phyloP scores from a whole-genome alignment of 1,139 yeast genomes.

The Debaryomycetaceae sp. region DNA sequence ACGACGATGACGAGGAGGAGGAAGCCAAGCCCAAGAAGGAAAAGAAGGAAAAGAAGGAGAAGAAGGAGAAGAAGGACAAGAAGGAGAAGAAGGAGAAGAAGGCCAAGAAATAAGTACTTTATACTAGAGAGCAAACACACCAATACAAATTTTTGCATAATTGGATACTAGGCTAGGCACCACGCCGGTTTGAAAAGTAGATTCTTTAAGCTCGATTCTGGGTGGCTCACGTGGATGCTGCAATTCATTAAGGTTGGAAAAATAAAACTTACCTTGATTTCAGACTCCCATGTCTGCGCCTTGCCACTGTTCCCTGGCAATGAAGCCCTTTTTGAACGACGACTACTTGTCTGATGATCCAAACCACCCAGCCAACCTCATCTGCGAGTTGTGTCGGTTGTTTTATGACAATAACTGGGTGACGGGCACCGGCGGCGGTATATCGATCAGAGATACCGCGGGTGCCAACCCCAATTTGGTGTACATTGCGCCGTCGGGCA shows the following conservation, averaged over 20 bases:
- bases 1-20: conserved; percentile 14
- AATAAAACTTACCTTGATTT: not conserved
- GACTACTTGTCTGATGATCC: conserved; percentile 34
- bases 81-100: conserved; percentile 42
- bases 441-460: conserved; percentile 64
- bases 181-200: too few species aligned
- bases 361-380: conserved; percentile 77
- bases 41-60: conserved; percentile 38
- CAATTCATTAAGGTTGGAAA: not conserved
- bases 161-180: too few species aligned
- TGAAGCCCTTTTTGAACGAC: conserved; percentile 5
- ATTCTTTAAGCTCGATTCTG: too few species aligned
- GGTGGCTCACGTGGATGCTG: not conserved
- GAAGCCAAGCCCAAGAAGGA: conserved; percentile 17
- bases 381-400: conserved; percentile 73
- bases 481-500: conserved; percentile 91
- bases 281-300: conserved; percentile 15
- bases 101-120: conserved; percentile 26
- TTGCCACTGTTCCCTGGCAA: conserved; percentile 13
- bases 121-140: not conserved
- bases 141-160: not conserved
- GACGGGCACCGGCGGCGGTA: conserved; percentile 95
- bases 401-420: conserved; percentile 88
- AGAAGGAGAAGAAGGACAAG: conserved; percentile 18
- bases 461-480: conserved; percentile 45